Evolutionary conservation across 805 yeast species (phyloP).

Genomic region (Starmerella stigmatis): DNA sequence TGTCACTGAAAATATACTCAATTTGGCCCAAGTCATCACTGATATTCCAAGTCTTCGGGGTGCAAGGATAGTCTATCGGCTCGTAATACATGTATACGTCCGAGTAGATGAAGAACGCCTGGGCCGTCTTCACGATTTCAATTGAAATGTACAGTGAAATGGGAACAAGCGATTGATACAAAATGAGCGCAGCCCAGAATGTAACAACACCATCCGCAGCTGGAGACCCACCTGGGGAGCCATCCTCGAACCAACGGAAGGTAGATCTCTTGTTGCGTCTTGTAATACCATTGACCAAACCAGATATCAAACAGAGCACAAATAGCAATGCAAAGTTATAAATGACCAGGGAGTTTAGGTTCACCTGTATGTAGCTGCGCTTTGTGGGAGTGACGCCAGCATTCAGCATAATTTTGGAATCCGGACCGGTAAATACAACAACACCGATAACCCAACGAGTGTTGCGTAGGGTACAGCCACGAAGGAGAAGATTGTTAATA

Average conservation of each 20-base stretch:
- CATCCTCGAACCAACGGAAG: slow-evolving; percentile 46
- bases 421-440: slow-evolving; percentile 63
- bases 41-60: slow-evolving; percentile 75
- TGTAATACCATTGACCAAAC: slow-evolving; percentile 55
- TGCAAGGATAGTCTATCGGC: slow-evolving; percentile 62
- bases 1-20: slow-evolving; percentile 72
- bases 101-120: slow-evolving; percentile 65
- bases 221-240: slow-evolving; percentile 50
- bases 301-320: slow-evolving; percentile 58
- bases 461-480: slow-evolving; percentile 67
- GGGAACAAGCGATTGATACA: slow-evolving; percentile 71
- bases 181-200: slow-evolving; percentile 64
- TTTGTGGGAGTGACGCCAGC: slow-evolving; percentile 74
- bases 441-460: slow-evolving; percentile 68
- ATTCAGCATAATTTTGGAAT: slow-evolving; percentile 70
- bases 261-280: slow-evolving; percentile 35
- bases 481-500: slow-evolving; percentile 53
- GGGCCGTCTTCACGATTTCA: slow-evolving; percentile 69
- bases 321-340: slow-evolving; percentile 57
- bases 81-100: slow-evolving; percentile 63
- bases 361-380: slow-evolving; percentile 54
- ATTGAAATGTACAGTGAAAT: slow-evolving; percentile 69
- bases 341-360: slow-evolving; percentile 56
- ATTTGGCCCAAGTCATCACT: slow-evolving; percentile 80
- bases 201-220: slow-evolving; percentile 57